Conservation (phyloP, 345 rosid species). For the Rhodamnia argentea region DNA sequence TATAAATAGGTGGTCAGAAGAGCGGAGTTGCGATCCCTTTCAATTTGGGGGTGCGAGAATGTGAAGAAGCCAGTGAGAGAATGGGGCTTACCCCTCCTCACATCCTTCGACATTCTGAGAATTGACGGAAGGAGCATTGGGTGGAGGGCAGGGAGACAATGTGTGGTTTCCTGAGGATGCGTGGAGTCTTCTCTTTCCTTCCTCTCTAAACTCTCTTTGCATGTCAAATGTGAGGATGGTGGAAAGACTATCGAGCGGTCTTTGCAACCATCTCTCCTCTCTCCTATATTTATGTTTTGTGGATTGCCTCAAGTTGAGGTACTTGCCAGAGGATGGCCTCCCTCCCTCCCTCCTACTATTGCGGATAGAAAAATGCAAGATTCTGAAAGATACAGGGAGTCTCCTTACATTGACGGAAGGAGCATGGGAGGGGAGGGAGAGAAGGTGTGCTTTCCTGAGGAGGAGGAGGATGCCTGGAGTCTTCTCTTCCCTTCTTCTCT, state of each 20-base stretch:
- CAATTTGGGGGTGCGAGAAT: accelerated
- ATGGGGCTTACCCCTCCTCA: not conserved
- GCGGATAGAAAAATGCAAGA: accelerated
- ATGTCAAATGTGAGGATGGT: not conserved
- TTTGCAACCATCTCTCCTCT: not conserved
- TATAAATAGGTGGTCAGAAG: too few relatives aligned
- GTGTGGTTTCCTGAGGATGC: not conserved
- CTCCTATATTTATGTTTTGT: accelerated
- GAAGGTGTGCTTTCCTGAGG: too few relatives aligned
- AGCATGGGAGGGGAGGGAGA: too few relatives aligned
- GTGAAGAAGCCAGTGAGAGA: not conserved
- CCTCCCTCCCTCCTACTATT: not conserved
- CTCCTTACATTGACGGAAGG: too few relatives aligned
- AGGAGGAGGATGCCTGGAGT: too few relatives aligned
- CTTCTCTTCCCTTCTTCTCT: accelerated
- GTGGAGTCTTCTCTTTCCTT: not conserved
- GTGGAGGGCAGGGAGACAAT: not conserved
- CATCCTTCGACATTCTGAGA: accelerated
- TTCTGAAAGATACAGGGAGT: too few relatives aligned
- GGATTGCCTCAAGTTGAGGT: not conserved
- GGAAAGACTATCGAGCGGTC: not conserved
- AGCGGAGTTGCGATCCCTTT: accelerated
- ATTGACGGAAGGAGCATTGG: not conserved
- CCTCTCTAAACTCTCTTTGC: accelerated
- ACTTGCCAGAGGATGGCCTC: not conserved